Evolutionary conservation across 306 rosid genomes (phyloP).

Genomic region (Argentina anserina): DNA sequence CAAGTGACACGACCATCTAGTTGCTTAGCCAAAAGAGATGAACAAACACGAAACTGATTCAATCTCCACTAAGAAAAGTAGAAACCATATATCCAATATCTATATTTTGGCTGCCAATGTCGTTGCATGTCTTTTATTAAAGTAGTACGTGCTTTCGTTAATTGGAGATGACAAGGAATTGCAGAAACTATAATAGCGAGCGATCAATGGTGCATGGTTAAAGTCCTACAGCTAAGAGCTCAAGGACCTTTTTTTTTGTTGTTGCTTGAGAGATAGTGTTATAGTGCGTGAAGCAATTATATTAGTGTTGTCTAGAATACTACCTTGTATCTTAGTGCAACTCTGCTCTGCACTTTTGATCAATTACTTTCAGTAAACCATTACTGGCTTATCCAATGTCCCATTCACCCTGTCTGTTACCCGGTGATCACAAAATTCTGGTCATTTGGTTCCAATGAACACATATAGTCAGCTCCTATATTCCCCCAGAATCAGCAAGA

Average conservation of each 20-base stretch:
- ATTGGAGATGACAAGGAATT: constrained; percentile 26
- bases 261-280: neutral
- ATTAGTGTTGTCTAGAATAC: neutral
- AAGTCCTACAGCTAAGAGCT: neutral
- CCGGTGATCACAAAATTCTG: too few species aligned
- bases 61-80: constrained; percentile 1
- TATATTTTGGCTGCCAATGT: neutral
- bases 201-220: neutral
- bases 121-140: neutral
- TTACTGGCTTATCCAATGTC: too few species aligned
- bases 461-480: neutral
- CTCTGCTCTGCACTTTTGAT: neutral
- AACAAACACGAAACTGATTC: neutral
- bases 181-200: constrained; percentile 10
- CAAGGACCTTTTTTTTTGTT: neutral
- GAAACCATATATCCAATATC: neutral
- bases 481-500: neutral
- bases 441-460: too few species aligned
- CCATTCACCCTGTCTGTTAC: too few species aligned
- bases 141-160: neutral
- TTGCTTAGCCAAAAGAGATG: neutral
- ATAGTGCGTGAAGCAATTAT: neutral
- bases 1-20: too few species aligned
- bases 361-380: too few species aligned
- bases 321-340: neutral